These are phyloP conservation scores for Fusarium anguioides DNA, from an alignment of 2,329 filamentous ascomycete species.

Conservation along the genomic window DNA sequence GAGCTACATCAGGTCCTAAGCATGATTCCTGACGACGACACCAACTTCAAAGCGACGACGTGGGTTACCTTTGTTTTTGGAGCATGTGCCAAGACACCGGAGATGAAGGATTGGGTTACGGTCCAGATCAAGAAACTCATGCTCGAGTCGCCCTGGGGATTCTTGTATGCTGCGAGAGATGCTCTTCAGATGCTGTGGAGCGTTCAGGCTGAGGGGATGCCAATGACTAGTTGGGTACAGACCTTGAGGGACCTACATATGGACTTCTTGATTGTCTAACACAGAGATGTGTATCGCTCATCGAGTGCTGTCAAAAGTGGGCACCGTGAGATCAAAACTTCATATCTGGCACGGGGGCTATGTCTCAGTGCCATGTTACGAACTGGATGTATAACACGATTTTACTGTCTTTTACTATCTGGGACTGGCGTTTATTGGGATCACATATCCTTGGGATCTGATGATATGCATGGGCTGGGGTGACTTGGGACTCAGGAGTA, in stretches of 20 bases:
- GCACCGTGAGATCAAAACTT: background rate
- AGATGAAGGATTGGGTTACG: slow-evolving; percentile 61
- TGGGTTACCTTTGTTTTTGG: slow-evolving; percentile 69
- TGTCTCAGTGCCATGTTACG: too few species aligned
- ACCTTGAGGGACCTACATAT: slow-evolving; percentile 55
- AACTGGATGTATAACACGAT: background rate
- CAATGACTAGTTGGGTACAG: slow-evolving; percentile 55
- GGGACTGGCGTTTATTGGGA: background rate
- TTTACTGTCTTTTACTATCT: background rate
- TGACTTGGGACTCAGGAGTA: background rate
- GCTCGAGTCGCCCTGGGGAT: slow-evolving; percentile 60
- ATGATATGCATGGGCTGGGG: background rate
- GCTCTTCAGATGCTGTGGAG: slow-evolving; percentile 59
- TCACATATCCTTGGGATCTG: background rate
- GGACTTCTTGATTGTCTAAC: slow-evolving; percentile 55
- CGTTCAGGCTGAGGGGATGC: slow-evolving; percentile 48
- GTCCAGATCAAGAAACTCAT: slow-evolving; percentile 56
- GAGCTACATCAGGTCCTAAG: slow-evolving; percentile 61
- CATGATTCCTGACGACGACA: slow-evolving; percentile 60
- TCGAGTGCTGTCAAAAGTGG: background rate
- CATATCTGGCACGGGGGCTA: background rate
- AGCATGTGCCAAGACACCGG: slow-evolving; percentile 58
- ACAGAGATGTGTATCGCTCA: slow-evolving; percentile 29
- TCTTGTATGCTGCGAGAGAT: slow-evolving; percentile 59
- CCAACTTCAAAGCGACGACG: slow-evolving; percentile 65